Percentiles rank a stretch among this genome's conserved stretches.
These are phyloP conservation scores for Dimocarpus longan DNA, from an alignment of 345 rosid species.

Conservation along the genomic window DNA sequence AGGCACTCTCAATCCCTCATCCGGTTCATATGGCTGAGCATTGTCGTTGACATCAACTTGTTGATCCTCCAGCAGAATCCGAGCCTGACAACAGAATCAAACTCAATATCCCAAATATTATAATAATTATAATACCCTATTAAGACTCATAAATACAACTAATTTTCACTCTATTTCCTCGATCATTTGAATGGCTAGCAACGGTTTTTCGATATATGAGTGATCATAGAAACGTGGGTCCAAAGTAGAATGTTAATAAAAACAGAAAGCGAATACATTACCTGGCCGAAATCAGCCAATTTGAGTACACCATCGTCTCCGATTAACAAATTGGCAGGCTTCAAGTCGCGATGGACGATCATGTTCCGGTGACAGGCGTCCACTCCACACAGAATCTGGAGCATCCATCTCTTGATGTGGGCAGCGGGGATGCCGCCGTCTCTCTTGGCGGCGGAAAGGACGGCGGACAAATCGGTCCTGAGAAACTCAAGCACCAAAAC, in stretches of 20 bases:
- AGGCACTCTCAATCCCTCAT: constrained; percentile 37
- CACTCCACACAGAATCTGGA: constrained; percentile 76
- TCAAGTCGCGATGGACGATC: constrained; percentile 93
- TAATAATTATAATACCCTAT: background rate
- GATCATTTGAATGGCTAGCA: background rate
- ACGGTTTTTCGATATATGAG: too few species aligned
- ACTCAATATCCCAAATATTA: background rate
- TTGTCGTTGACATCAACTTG: constrained; percentile 44
- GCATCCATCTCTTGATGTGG: constrained; percentile 91
- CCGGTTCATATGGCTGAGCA: constrained; percentile 33
- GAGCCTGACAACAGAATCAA: constrained; percentile 60
- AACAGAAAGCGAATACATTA: constrained; percentile 17
- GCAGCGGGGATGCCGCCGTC: constrained; percentile 49
- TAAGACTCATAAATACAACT: background rate
- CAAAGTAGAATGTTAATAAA: background rate
- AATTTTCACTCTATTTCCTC: background rate
- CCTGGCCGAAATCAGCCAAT: constrained; percentile 99
- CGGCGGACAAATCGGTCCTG: constrained; percentile 67
- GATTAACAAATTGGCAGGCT: constrained; percentile 83
- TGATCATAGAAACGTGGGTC: too few species aligned
- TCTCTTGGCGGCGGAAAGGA: constrained; percentile 58
- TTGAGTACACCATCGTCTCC: constrained; percentile 83
- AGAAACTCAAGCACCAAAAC: constrained; percentile 89
- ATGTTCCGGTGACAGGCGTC: constrained; percentile 76
- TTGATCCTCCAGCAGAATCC: constrained; percentile 73